These are phyloP conservation scores for Metarhizium robertsii DNA, from an alignment of 2,329 filamentous ascomycete species.

Conservation along the genomic window DNA sequence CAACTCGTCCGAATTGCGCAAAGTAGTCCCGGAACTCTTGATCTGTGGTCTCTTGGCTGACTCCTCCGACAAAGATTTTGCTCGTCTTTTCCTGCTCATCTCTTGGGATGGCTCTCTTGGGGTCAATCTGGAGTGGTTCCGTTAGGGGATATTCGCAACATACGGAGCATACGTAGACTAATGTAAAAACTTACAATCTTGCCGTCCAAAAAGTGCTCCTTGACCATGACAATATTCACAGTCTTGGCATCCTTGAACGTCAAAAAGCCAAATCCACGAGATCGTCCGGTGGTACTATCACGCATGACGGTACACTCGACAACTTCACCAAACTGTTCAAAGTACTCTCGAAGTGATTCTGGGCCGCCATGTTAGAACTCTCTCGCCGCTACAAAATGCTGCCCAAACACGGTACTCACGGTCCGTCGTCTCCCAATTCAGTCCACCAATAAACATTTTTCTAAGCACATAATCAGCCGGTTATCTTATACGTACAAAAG, in stretches of 20 bases:
- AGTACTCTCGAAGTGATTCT: constrained; percentile 97
- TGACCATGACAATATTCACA: constrained; percentile 99
- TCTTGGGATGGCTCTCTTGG: constrained; percentile 91
- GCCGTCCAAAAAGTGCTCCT: constrained; percentile 94
- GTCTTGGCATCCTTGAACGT: constrained; percentile 97
- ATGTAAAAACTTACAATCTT: constrained; percentile 70
- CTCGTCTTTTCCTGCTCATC: constrained; percentile 97
- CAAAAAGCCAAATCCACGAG: constrained; percentile 91
- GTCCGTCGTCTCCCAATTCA: constrained; percentile 99
- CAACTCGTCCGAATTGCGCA: constrained; percentile 88
- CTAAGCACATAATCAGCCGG: constrained; percentile 36
- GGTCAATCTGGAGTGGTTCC: constrained; percentile 64
- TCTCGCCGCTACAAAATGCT: background rate
- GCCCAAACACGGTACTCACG: constrained; percentile 50
- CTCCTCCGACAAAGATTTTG: constrained; percentile 97
- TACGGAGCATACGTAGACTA: background rate
- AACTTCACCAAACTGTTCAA: constrained; percentile 95
- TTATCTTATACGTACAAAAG: background rate
- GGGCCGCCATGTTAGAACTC: constrained; percentile 1
- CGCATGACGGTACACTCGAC: constrained; percentile 99
- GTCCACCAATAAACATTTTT: constrained; percentile 98
- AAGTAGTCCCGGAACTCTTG: constrained; percentile 96
- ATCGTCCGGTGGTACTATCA: constrained; percentile 86
- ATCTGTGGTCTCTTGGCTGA: constrained; percentile 94
- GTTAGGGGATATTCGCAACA: background rate